A percentile compares a stretch with the other conserved stretches of the same genome.
Evolutionary conservation across 345 rosid genomes (phyloP).

Genomic region (Clausena lansium): DNA sequence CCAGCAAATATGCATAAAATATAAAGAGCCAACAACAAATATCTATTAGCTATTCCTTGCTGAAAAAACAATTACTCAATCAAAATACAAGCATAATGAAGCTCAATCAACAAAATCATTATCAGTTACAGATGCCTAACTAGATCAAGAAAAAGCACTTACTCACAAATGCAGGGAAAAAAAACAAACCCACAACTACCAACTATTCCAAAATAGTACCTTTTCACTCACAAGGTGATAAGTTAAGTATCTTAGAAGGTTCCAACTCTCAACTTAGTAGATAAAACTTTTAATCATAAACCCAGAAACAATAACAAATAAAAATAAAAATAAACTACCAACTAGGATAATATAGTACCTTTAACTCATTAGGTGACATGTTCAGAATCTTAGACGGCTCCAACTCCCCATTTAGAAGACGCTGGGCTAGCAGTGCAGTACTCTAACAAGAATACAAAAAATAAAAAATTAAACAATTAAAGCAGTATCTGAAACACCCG

Average conservation of each 20-base stretch:
- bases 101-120: neutral
- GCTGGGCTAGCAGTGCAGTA: slow-evolving; percentile 57
- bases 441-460: slow-evolving; percentile 33
- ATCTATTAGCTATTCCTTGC: neutral
- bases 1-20: too few species aligned
- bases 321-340: too few species aligned
- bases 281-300: too few species aligned
- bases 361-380: slow-evolving; percentile 90
- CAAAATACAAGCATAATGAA: neutral
- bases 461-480: neutral
- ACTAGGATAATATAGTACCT: slow-evolving; percentile 40
- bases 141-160: neutral
- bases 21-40: neutral
- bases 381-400: slow-evolving; percentile 76
- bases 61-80: neutral
- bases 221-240: too few species aligned
- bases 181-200: too few species aligned
- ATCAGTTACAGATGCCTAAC: neutral
- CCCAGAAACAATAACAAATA: too few species aligned
- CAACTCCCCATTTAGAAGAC: slow-evolving; percentile 79
- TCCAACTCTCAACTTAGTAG: too few species aligned
- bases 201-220: too few species aligned
- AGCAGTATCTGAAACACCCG: slow-evolving; percentile 5
- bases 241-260: too few species aligned
- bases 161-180: too few species aligned